Evolutionary conservation across 106 monocot genomes (phyloP).

Genomic region (Apostasia ramifera): DNA sequence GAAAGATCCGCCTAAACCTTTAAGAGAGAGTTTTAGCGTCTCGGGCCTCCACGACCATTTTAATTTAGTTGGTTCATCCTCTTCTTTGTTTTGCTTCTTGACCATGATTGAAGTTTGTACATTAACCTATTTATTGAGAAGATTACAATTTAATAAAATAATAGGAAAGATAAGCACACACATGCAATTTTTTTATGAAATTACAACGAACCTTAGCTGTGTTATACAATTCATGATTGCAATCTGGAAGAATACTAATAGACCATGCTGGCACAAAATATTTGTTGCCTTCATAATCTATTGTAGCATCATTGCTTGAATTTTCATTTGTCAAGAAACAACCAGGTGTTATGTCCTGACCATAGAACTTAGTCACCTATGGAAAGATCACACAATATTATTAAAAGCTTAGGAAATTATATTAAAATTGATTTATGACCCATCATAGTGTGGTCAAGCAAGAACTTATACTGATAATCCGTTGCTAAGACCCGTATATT

Average conservation of each 20-base stretch:
- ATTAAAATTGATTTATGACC: too few relatives aligned
- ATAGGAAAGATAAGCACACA: too few relatives aligned
- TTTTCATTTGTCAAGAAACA: constrained; percentile 66
- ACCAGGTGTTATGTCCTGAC: constrained; percentile 14
- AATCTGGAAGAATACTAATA: constrained; percentile 68
- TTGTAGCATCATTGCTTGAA: constrained; percentile 12
- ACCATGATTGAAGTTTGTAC: constrained; percentile 45
- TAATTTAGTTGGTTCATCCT: constrained; percentile 17
- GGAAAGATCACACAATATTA: neutral
- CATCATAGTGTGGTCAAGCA: neutral
- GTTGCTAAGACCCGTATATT: constrained; percentile 9
- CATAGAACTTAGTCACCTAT: constrained; percentile 45
- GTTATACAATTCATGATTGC: constrained; percentile 56
- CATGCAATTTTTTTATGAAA: neutral
- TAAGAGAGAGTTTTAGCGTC: constrained; percentile 4
- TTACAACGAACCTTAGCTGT: constrained; percentile 57
- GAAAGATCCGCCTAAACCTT: constrained; percentile 4
- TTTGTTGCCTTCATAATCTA: constrained; percentile 20
- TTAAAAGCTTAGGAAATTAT: neutral
- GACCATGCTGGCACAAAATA: constrained; percentile 69
- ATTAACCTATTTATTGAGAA: constrained; percentile 21
- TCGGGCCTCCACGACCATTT: constrained; percentile 61
- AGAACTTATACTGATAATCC: constrained; percentile 8
- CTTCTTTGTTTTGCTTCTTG: constrained; percentile 28
- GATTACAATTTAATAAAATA: neutral